These are phyloP conservation scores for Parasarocladium wereldwijsianum DNA, from an alignment of 2,329 filamentous ascomycete species.

Conservation along the genomic window DNA sequence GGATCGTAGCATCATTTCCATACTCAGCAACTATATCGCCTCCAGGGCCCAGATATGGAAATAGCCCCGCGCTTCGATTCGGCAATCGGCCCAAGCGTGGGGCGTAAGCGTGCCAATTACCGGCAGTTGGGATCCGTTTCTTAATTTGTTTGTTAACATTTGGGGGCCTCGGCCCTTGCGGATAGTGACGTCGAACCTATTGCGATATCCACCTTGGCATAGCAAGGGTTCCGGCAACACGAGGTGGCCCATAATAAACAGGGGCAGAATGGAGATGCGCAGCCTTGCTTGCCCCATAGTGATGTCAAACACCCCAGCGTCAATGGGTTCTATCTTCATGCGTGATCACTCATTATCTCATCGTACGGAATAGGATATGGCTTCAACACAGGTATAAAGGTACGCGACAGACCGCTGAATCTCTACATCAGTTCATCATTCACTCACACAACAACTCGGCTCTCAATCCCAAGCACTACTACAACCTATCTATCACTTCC, in stretches of 20 bases:
- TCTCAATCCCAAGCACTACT: not conserved
- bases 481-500: not conserved
- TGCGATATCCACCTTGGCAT: not conserved
- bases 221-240: not conserved
- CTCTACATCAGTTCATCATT: not conserved
- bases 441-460: not conserved
- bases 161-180: not conserved
- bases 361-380: not conserved
- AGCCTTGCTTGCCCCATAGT: too few relatives aligned
- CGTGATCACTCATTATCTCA: too few relatives aligned
- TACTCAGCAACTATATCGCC: not conserved
- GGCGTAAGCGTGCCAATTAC: not conserved
- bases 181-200: not conserved
- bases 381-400: not conserved
- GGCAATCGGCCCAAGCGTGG: not conserved
- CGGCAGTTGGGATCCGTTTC: not conserved
- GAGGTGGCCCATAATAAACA: not conserved
- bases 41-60: not conserved
- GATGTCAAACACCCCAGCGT: too few relatives aligned
- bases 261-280: not conserved
- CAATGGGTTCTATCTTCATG: too few relatives aligned
- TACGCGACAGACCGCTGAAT: too few relatives aligned
- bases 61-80: not conserved
- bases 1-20: not conserved
- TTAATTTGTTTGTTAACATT: constrained; percentile 3